Base-by-base conservation (phyloP, 257 asterid genomes). In the Nicotiana tomentosiformis region DNA sequence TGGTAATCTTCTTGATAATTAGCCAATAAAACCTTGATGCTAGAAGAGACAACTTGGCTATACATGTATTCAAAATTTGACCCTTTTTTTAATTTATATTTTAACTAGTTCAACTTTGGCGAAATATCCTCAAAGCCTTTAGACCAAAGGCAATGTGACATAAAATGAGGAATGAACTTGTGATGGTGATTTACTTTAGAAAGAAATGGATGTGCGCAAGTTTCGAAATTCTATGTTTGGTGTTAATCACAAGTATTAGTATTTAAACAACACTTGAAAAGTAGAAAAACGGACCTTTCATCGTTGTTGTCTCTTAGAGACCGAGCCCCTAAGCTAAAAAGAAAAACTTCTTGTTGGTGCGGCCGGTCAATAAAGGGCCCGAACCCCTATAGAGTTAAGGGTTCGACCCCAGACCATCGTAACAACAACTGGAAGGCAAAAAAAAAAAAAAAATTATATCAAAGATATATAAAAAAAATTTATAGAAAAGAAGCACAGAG, bases 321-420 rank as follows among this genome's bases (percentile, higher is more conserved):
- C 78, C 20, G 78, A 20, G 35, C 60, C 58, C 58, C 35, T 70
- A 70, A 70, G 37, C 17, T 72, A 15, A 23, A 46, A 46, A 46
- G 20, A 2, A 72, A 70, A 70, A 70, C 58, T 70, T 70, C 37
- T 43, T 70, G 37, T 72, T 72, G 60, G 49, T 10, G 17, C 20
- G 60, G 14, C 20, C 78, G 78, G 78, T 72, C 78, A 7, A 46
- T 83, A 66, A 43, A 46, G 83, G 86, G 88, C 72, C 76, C 32
- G 87, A 77, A 84, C 92, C 86, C 18, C 0, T 12, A 49, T 0
- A 64, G 39, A 23, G 8, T 2, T 0, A 11, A 43, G 81, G 91
- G 89, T 83, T 88, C 87, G 88, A 66, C 82, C 80, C 83, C 32
- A 53, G 78, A 23, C 78, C 78, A 14, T 72, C 23, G 14, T 72